Conservation (phyloP, 176 grass and related monocot genomes). For the Bolboschoenus planiculmis region DNA sequence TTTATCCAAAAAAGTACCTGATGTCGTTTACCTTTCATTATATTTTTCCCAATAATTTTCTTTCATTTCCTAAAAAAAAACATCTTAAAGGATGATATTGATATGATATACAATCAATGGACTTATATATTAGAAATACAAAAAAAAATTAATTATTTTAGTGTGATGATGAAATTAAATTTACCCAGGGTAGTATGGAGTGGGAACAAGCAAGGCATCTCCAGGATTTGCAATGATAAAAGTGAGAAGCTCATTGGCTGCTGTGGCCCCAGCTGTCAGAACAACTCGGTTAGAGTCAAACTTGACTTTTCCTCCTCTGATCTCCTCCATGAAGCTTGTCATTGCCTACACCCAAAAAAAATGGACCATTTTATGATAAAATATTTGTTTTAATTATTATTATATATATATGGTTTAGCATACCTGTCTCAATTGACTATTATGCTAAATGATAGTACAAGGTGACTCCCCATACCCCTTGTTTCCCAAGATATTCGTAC, state of each 20-base stretch:
- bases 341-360: slow-evolving; percentile 46
- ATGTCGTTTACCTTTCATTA: not conserved
- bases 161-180: not conserved
- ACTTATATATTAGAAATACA: no score
- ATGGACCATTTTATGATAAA: not conserved
- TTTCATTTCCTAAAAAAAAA: no score
- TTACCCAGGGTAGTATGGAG: slow-evolving; percentile 90
- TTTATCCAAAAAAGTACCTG: not conserved
- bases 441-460: not conserved
- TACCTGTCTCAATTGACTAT: not conserved
- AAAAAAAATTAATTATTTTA: not conserved
- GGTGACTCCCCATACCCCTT: not conserved
- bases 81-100: not conserved
- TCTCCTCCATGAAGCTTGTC: slow-evolving; percentile 81
- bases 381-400: not conserved
- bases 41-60: not conserved
- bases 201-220: slow-evolving; percentile 69
- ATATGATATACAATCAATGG: no score
- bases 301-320: slow-evolving; percentile 52
- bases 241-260: slow-evolving; percentile 73
- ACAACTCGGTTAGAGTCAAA: slow-evolving; percentile 72
- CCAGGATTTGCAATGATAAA: slow-evolving; percentile 73
- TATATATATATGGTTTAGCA: not conserved
- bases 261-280: slow-evolving; percentile 79
- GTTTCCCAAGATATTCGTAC: not conserved